Evolutionary conservation across 208 protist genomes (phyloP).

Genomic region (Acanthamoeba comandoni): DNA sequence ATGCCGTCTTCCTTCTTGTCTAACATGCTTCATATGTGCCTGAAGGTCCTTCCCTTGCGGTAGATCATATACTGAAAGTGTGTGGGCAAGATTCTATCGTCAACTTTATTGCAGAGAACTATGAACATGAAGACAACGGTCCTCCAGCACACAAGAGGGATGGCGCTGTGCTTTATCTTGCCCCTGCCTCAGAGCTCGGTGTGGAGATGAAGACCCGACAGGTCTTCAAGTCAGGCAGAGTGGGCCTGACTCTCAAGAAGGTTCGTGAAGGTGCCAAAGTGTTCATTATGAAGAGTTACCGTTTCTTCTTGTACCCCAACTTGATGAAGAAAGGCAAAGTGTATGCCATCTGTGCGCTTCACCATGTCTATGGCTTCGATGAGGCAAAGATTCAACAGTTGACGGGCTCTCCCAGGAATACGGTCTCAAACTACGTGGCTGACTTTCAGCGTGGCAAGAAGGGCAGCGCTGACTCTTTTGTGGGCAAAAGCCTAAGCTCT

Average conservation of each 20-base stretch:
- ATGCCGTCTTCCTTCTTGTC: background rate
- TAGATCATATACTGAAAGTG: constrained; percentile 37
- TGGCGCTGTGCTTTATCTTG: too few species aligned
- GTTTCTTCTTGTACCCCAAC: constrained; percentile 54
- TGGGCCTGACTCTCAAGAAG: constrained; percentile 58
- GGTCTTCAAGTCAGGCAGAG: too few species aligned
- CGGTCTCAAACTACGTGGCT: constrained; percentile 45
- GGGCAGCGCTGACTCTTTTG: constrained; percentile 42
- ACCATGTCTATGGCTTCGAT: constrained; percentile 31
- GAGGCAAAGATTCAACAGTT: constrained; percentile 49
- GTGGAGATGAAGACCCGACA: too few species aligned
- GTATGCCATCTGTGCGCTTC: constrained; percentile 62
- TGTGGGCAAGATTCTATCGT: constrained; percentile 34
- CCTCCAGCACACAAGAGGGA: constrained; percentile 32
- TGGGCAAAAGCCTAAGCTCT: constrained; percentile 1
- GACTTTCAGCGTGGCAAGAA: constrained; percentile 31
- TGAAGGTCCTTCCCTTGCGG: constrained; percentile 35
- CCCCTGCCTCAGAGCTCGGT: too few species aligned
- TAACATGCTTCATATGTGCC: background rate
- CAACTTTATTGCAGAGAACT: constrained; percentile 7
- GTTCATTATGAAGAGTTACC: constrained; percentile 72
- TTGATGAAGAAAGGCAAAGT: constrained; percentile 75
- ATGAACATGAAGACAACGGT: background rate
- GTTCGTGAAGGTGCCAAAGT: constrained; percentile 36
- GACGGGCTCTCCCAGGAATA: constrained; percentile 22